Percentiles rank a stretch among this genome's conserved stretches.
Evolutionary conservation across 805 yeast genomes (phyloP).

Genomic region (Grigorovia yakushimaensis): DNA sequence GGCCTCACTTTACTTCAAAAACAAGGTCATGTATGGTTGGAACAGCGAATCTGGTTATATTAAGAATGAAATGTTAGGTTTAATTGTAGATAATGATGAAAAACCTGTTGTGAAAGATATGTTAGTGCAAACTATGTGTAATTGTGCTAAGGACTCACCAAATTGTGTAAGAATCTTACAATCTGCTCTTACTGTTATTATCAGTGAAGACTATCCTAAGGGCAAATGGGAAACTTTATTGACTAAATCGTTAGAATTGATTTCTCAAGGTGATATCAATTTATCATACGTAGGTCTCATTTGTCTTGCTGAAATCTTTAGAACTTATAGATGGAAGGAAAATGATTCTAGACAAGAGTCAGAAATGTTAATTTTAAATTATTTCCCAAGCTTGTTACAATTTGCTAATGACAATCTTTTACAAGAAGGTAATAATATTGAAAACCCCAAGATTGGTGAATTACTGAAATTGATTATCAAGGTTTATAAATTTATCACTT

Average conservation of each 20-base stretch:
- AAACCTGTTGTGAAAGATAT: slow-evolving; percentile 64
- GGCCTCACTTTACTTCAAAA: slow-evolving; percentile 77
- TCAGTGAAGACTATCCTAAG: slow-evolving; percentile 39
- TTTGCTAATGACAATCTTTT: slow-evolving; percentile 50
- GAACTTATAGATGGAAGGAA: slow-evolving; percentile 61
- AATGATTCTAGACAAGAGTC: slow-evolving; percentile 45
- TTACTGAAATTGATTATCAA: slow-evolving; percentile 68
- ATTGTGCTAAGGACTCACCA: slow-evolving; percentile 33
- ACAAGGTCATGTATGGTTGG: slow-evolving; percentile 63
- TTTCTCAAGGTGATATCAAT: slow-evolving; percentile 36
- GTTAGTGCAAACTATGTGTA: slow-evolving; percentile 52
- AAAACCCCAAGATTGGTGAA: slow-evolving; percentile 44
- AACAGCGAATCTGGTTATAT: slow-evolving; percentile 11
- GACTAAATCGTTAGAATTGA: slow-evolving; percentile 35
- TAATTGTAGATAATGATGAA: slow-evolving; percentile 53
- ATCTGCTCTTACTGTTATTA: slow-evolving; percentile 45
- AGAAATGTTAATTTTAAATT: slow-evolving; percentile 43
- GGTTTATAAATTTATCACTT: slow-evolving; percentile 66
- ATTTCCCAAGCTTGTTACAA: slow-evolving; percentile 56
- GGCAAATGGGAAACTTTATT: slow-evolving; percentile 46
- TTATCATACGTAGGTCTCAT: slow-evolving; percentile 56
- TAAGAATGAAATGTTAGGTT: slow-evolving; percentile 22
- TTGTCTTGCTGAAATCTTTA: slow-evolving; percentile 58
- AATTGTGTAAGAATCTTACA: slow-evolving; percentile 34
- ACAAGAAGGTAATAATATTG: slow-evolving; percentile 29